phyloP scores from a whole-genome alignment of 2,329 filamentous ascomycete species.

The Xenoacremonium recifei region DNA sequence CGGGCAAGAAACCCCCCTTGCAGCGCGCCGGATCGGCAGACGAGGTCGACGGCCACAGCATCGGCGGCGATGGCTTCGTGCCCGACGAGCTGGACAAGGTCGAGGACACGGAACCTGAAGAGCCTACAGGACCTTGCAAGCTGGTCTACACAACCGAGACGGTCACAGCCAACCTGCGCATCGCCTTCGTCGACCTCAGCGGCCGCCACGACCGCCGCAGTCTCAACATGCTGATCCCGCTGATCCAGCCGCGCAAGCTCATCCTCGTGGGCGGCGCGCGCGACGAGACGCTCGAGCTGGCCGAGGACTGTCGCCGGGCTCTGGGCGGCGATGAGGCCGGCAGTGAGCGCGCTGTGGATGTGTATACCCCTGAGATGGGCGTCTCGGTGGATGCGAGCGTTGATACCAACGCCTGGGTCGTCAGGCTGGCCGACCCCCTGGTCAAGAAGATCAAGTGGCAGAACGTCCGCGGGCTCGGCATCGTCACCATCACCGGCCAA shows the following conservation, averaged over 20 bases:
- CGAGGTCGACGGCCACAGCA: constrained; percentile 39
- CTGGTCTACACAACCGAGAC: constrained; percentile 62
- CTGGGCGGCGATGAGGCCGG: constrained; percentile 40
- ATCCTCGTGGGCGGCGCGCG: constrained; percentile 83
- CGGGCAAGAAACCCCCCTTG: constrained; percentile 60
- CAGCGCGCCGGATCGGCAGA: constrained; percentile 43
- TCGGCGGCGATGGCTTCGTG: constrained; percentile 36
- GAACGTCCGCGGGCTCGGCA: constrained; percentile 82
- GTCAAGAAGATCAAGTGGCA: constrained; percentile 93
- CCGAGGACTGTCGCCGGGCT: constrained; percentile 74
- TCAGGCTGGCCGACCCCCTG: constrained; percentile 82
- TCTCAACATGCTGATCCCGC: constrained; percentile 88
- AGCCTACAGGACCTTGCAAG: constrained; percentile 68
- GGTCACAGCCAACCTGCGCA: constrained; percentile 68
- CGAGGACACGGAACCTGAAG: constrained; percentile 54
- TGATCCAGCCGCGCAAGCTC: constrained; percentile 91
- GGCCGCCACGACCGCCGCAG: constrained; percentile 92
- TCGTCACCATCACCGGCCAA: constrained; percentile 87
- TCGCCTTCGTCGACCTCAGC: constrained; percentile 88
- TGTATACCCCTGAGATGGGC: constrained; percentile 80
- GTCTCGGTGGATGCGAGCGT: constrained; percentile 83
- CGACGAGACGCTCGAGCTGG: constrained; percentile 76
- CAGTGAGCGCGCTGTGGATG: constrained; percentile 57
- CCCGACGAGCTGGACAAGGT: constrained; percentile 58
- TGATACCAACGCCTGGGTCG: constrained; percentile 95